Percentiles rank a stretch among this genome's conserved stretches.
These are phyloP conservation scores for Candida methanosorbosa DNA, from an alignment of 805 yeast genomes.

Conservation along the genomic window DNA sequence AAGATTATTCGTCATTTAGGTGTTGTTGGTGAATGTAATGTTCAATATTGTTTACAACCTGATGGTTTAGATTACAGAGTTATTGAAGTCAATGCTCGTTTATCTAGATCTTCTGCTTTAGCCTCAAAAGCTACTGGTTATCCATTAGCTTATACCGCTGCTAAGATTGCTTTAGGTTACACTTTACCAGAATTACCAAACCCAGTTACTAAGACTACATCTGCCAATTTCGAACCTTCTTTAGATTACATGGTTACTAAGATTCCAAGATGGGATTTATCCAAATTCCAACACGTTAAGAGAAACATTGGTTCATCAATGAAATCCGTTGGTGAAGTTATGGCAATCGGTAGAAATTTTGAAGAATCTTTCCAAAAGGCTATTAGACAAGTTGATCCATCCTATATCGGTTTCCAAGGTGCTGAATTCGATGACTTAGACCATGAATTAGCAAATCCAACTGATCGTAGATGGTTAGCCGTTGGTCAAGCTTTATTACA, in stretches of 20 bases:
- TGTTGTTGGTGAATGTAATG: conserved; percentile 98
- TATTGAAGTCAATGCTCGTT: conserved; percentile 95
- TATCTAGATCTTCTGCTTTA: conserved; percentile 93
- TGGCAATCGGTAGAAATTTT: conserved; percentile 97
- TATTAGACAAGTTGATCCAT: conserved; percentile 90
- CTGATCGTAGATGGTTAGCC: conserved; percentile 96
- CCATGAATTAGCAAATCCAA: conserved; percentile 70
- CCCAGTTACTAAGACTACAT: conserved; percentile 92
- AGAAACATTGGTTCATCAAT: conserved; percentile 91
- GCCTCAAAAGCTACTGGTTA: conserved; percentile 99
- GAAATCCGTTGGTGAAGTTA: conserved; percentile 99
- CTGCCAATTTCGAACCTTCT: conserved; percentile 96
- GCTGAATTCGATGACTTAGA: conserved; percentile 71
- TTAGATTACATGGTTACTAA: conserved; percentile 94
- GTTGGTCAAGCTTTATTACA: conserved; percentile 95
- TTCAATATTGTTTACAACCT: conserved; percentile 93
- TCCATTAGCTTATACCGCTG: conserved; percentile 98
- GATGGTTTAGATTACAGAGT: conserved; percentile 93
- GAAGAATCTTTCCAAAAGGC: conserved; percentile 99
- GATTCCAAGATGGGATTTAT: conserved; percentile 97
- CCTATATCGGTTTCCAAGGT: conserved; percentile 87
- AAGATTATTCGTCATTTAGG: conserved; percentile 96
- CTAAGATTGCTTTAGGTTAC: conserved; percentile 91
- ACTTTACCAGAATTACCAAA: conserved; percentile 93
- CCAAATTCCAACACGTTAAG: conserved; percentile 92